These are phyloP conservation scores for Paraleonurus japonicus DNA, from an alignment of 257 asterid species.

Conservation along the genomic window DNA sequence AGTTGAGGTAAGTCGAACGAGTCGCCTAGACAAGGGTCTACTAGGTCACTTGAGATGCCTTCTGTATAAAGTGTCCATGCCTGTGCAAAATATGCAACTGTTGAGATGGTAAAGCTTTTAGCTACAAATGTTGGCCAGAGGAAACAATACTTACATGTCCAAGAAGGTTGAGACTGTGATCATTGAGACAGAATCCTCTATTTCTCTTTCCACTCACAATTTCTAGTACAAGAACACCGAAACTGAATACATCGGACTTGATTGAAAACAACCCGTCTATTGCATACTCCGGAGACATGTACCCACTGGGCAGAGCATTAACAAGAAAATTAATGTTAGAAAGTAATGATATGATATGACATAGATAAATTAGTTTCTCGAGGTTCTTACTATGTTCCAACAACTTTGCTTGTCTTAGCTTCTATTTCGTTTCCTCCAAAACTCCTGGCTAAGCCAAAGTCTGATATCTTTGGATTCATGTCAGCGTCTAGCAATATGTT, in stretches of 20 bases:
- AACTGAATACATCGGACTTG: slow-evolving; percentile 6
- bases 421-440: slow-evolving; percentile 3
- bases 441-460: neutral
- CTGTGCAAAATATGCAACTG: neutral
- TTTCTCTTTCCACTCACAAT: slow-evolving; percentile 9
- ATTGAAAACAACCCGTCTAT: neutral
- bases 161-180: slow-evolving; percentile 4
- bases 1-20: neutral
- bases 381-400: slow-evolving; percentile 17
- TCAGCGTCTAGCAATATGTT: neutral
- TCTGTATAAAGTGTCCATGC: slow-evolving; percentile 17
- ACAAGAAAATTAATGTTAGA: neutral
- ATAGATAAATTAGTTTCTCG: neutral
- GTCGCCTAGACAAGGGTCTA: slow-evolving; percentile 7
- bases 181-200: slow-evolving; percentile 1
- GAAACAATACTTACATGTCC: slow-evolving; percentile 8
- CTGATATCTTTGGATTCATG: neutral
- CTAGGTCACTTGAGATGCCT: neutral
- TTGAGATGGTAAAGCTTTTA: neutral
- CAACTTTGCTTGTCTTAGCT: slow-evolving; percentile 1
- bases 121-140: neutral
- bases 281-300: slow-evolving; percentile 14
- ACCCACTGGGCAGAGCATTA: neutral
- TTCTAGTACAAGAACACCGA: slow-evolving; percentile 16
- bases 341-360: neutral